These are phyloP conservation scores for Suillus lakei DNA, from an alignment of 768 basidiomycete genomes.

Conservation along the genomic window DNA sequence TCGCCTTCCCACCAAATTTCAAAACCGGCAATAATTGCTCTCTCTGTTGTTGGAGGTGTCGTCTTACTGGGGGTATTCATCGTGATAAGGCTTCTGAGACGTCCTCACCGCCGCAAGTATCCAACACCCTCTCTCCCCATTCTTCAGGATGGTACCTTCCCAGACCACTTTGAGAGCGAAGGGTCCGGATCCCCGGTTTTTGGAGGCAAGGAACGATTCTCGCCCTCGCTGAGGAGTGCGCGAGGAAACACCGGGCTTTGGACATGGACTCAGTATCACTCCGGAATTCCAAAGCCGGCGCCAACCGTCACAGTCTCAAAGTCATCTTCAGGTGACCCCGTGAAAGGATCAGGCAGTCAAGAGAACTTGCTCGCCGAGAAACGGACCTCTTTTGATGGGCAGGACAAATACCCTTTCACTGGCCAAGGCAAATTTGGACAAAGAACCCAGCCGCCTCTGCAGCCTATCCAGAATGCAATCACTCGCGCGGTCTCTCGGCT, in stretches of 20 bases:
- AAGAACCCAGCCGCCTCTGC: slow-evolving; percentile 37
- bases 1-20: slow-evolving; percentile 46
- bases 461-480: slow-evolving; percentile 46
- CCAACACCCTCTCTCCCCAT: slow-evolving; percentile 81
- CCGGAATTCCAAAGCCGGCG: slow-evolving; percentile 36
- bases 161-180: slow-evolving; percentile 45
- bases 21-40: slow-evolving; percentile 52
- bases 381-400: slow-evolving; percentile 17
- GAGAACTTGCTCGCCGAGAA: slow-evolving; percentile 11
- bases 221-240: slow-evolving; percentile 39
- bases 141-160: slow-evolving; percentile 57
- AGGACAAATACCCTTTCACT: slow-evolving; percentile 29
- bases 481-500: slow-evolving; percentile 45
- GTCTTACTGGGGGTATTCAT: slow-evolving; percentile 54
- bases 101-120: slow-evolving; percentile 55
- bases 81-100: slow-evolving; percentile 49
- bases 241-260: slow-evolving; percentile 50
- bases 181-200: slow-evolving; percentile 73
- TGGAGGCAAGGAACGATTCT: slow-evolving; percentile 72
- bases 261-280: slow-evolving; percentile 62
- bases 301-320: slow-evolving; percentile 28
- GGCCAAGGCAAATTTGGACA: slow-evolving; percentile 27
- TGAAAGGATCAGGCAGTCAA: slow-evolving; percentile 9
- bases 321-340: slow-evolving; percentile 23
- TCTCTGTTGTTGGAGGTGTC: slow-evolving; percentile 57